Evolutionary conservation across 2,329 filamentous ascomycete species (phyloP).

Genomic region (Pseudogymnoascus sp.): DNA sequence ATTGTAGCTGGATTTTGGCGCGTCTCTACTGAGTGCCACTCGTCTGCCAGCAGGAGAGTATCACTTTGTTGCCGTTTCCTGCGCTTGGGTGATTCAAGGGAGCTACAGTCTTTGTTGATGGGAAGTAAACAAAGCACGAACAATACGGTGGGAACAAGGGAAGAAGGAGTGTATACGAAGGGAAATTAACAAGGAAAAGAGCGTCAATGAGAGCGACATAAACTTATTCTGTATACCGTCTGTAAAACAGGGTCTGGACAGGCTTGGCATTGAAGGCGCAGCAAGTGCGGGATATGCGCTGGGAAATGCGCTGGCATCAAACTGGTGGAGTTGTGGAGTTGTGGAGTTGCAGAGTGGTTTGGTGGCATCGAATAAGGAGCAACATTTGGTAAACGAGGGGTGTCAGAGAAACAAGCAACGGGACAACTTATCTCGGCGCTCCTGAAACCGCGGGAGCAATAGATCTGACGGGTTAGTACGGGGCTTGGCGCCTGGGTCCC

Average conservation of each 20-base stretch:
- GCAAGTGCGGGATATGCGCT: constrained; percentile 3
- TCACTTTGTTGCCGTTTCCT: neutral
- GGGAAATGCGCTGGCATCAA: neutral
- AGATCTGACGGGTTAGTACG: neutral
- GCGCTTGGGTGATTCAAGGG: neutral
- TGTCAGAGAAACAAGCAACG: neutral
- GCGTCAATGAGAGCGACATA: neutral
- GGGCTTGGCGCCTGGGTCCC: neutral
- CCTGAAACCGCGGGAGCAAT: constrained; percentile 1
- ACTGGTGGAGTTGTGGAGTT: neutral
- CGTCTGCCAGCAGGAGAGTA: neutral
- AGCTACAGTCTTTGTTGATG: neutral
- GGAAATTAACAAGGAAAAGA: constrained; percentile 3
- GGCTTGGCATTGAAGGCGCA: constrained; percentile 1
- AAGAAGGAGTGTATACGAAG: neutral
- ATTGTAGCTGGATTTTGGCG: neutral
- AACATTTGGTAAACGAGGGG: neutral
- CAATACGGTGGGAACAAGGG: neutral
- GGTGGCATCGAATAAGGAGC: neutral
- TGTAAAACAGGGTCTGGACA: neutral
- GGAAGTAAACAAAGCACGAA: neutral
- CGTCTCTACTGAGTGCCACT: neutral
- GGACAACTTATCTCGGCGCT: neutral
- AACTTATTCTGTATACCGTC: neutral
- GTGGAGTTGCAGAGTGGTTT: neutral